Evolutionary conservation across 2,329 filamentous ascomycete genomes (phyloP), one percentile per base, ranked within the genome.

Genomic region (Neocatenulostroma microsporum): DNA sequence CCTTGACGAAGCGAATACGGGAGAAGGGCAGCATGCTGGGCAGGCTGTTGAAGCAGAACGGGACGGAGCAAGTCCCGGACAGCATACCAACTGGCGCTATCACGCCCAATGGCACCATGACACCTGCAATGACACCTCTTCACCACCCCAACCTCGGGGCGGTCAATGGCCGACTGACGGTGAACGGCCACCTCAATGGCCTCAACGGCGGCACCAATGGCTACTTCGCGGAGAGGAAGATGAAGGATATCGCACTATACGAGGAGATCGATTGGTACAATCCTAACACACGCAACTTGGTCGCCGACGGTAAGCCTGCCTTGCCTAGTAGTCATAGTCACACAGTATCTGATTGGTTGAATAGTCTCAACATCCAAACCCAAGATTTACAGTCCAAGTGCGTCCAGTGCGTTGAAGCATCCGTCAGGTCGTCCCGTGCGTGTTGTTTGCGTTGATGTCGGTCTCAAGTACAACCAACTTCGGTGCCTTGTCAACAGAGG

Each of bases 381-480:
- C 39, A 89, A 86, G 61, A 73, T 94, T 39, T 96, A 89, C 67
- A 78, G 79, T 52, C 87, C 88, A 36, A 76, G 78, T 46, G 66
- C 78, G 21, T 74, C 78, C 40, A 74, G 72, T 53, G 78, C 81
- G 46, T 74, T 94, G 53, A 82, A 84, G 64, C 87, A 94, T 65
- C 83, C 88, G 26, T 93, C 86, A 39, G 91, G 89, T 44, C 83
- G 88, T 52, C 74, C 81, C 33, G 74, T 96, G 41, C 84, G 88
- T 58, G 80, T 98, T 44, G 72, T 96, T 34, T 94, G 87, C 60
- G 76, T 98, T 51, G 91, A 98, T 67, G 89, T 98, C 51, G 91
- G 91, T 61, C 80, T 96, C 72, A 98, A 98, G 68, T 95, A 85
- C 69, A 98, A 96, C 68, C 91, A 98, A 68, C 74, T 98, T 53